phyloP scores from a whole-genome alignment of 1,284 basidiomycete genomes.

The Tremellales sp. region DNA sequence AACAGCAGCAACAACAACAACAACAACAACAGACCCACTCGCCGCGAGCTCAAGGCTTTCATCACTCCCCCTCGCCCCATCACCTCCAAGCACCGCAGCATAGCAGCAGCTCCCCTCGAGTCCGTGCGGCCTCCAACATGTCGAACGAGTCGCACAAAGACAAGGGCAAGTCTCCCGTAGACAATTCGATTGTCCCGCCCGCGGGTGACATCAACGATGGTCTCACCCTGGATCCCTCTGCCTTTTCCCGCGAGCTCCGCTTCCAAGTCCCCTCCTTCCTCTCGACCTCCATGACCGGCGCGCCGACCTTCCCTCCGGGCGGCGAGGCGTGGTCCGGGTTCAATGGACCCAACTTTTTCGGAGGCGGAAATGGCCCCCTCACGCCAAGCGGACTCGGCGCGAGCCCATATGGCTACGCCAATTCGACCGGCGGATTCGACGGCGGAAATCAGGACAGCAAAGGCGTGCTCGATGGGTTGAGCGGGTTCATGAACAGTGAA shows the following conservation, averaged over 20 bases:
- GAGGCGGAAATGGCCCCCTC: slow-evolving; percentile 2
- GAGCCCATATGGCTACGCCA: background rate
- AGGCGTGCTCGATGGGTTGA: slow-evolving; percentile 19
- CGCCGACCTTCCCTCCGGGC: slow-evolving; percentile 38
- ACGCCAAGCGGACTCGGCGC: slow-evolving; percentile 4
- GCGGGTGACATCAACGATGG: slow-evolving; percentile 17
- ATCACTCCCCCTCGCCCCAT: too few species aligned
- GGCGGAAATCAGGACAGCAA: slow-evolving; percentile 2
- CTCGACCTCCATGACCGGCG: slow-evolving; percentile 29
- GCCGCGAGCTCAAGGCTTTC: slow-evolving; percentile 11
- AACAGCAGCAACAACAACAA: slow-evolving; percentile 5
- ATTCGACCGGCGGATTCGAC: background rate
- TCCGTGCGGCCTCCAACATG: background rate
- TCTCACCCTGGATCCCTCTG: slow-evolving; percentile 34
- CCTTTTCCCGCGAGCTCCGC: slow-evolving; percentile 38
- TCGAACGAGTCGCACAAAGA: background rate
- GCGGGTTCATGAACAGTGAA: slow-evolving; percentile 20
- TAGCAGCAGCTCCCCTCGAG: background rate
- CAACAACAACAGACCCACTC: slow-evolving; percentile 11
- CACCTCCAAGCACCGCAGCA: slow-evolving; percentile 1
- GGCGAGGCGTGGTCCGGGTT: slow-evolving; percentile 44
- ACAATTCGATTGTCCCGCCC: background rate
- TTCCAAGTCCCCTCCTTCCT: slow-evolving; percentile 41
- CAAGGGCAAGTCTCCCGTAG: slow-evolving; percentile 23
- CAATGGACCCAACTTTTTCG: slow-evolving; percentile 23